A percentile compares a stretch with the other conserved stretches of the same genome.
Conservation (phyloP, 2,329 filamentous ascomycete species). For the Aspergillus aculeatus region DNA sequence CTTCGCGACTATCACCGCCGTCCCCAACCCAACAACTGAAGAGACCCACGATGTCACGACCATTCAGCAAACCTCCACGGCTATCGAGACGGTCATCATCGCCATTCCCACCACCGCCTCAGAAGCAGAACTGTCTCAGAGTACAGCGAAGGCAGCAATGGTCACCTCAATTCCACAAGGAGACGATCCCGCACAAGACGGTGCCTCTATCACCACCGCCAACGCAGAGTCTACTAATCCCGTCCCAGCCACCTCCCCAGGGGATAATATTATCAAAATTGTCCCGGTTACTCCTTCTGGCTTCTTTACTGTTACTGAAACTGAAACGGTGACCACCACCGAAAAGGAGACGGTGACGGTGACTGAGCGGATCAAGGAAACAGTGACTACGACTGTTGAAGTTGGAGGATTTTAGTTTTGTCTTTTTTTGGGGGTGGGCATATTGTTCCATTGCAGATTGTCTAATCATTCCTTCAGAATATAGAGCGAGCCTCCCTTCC, state of each 20-base stretch:
- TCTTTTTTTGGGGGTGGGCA: too few relatives aligned
- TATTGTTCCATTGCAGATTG: too few relatives aligned
- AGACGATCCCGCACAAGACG: neutral
- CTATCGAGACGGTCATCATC: neutral
- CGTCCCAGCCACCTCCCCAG: neutral
- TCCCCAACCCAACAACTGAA: neutral
- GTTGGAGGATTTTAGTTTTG: neutral
- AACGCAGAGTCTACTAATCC: neutral
- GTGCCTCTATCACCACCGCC: neutral
- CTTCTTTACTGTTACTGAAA: slow-evolving; percentile 15
- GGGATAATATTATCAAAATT: slow-evolving; percentile 5
- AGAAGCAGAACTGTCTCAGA: neutral
- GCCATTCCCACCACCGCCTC: neutral
- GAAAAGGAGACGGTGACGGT: slow-evolving; percentile 11
- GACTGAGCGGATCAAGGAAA: slow-evolving; percentile 8
- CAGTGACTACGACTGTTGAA: neutral
- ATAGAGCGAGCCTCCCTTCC: too few relatives aligned
- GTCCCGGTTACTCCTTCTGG: slow-evolving; percentile 17
- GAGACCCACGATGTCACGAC: neutral
- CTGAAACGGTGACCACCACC: slow-evolving; percentile 14
- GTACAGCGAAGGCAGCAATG: neutral
- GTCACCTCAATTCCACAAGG: neutral
- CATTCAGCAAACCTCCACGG: slow-evolving; percentile 4
- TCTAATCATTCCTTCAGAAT: rapidly evolving
- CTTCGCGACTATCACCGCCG: neutral